Evolutionary conservation across 352 stramenopile species (phyloP).

Genomic region (Aphanomyces stellatus): DNA sequence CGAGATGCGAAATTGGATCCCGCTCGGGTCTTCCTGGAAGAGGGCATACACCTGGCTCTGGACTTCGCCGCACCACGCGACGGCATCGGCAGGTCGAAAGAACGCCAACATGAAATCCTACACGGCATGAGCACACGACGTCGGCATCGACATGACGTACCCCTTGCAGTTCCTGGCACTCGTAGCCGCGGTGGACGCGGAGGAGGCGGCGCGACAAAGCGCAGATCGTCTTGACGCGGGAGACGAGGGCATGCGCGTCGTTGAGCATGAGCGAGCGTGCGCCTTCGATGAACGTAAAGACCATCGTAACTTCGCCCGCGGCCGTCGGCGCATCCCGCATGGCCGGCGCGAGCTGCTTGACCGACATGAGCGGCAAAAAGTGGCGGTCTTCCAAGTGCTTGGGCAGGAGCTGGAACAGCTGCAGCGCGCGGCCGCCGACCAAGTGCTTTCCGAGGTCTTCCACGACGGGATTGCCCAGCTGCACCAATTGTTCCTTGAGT

Average conservation of each 20-base stretch:
- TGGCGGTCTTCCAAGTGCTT: slow-evolving; percentile 64
- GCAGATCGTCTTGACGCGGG: slow-evolving; percentile 79
- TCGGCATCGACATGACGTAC: slow-evolving; percentile 11
- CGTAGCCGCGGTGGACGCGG: slow-evolving; percentile 77
- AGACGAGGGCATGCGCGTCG: slow-evolving; percentile 73
- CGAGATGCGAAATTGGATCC: slow-evolving; percentile 63
- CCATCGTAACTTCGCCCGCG: slow-evolving; percentile 74
- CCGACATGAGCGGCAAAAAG: slow-evolving; percentile 66
- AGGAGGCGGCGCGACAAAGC: slow-evolving; percentile 64
- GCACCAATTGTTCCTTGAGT: slow-evolving; percentile 78
- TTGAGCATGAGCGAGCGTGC: slow-evolving; percentile 68
- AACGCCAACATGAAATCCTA: slow-evolving; percentile 84
- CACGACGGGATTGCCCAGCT: slow-evolving; percentile 81
- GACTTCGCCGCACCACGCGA: slow-evolving; percentile 82
- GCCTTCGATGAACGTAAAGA: slow-evolving; percentile 86
- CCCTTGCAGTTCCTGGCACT: slow-evolving; percentile 81
- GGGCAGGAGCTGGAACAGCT: slow-evolving; percentile 72
- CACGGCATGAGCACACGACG: neutral
- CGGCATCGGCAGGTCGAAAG: slow-evolving; percentile 67
- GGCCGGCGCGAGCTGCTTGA: slow-evolving; percentile 53
- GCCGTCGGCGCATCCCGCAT: slow-evolving; percentile 79
- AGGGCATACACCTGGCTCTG: slow-evolving; percentile 33
- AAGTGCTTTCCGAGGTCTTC: slow-evolving; percentile 73
- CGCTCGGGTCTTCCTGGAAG: slow-evolving; percentile 12
- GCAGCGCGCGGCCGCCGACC: slow-evolving; percentile 60